Evolutionary conservation across 2,329 filamentous ascomycete genomes (phyloP), one percentile per base, ranked within the genome.

Genomic region (Neonectria magnoliae): DNA sequence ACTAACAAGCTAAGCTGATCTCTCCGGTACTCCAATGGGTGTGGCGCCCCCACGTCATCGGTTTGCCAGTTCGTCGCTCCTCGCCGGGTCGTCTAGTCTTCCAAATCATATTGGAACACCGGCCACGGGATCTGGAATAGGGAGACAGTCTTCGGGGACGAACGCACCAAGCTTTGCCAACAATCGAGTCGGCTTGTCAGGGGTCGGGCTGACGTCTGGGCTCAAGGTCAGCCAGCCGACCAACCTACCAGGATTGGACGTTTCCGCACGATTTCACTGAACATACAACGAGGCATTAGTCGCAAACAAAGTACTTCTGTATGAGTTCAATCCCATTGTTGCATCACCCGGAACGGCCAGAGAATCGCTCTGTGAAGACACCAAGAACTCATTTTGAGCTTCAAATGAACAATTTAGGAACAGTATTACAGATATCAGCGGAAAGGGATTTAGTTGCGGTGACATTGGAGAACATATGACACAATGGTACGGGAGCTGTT

Each of bases 191-290:
- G 66, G 65, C 11, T 57, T 76, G 16, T 22, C 69, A 16, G 71
- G 73, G 13, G 60, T 77, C n/a, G 76, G 77, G 8, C 62, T 78
- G 14, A 72, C 72, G 8, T 75, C 77, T 44, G 76, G 75, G 16
- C 62, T 78, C 9, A 78, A 73, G 52, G 70, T 73, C 29, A 76
- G 76, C 38, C 75, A 74, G 50, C 62, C 76, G 7, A 60, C 57
- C 18, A 68, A 66, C 20, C 20, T 48, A n/a, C 61, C 69, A 42
- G 66, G 66, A 10, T 38, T 72, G 11, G 60, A 73, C 36, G 62
- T 64, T 13, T 53, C 68, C 7, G 47, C 50, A 8, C 63, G 57
- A 18, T 55, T 52, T 55, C 57, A 62, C 25, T 75, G 38, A 71
- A 18, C 18, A 9, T 7, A 5, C n/a, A 29, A 38, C 5, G 38